Evolutionary conservation across 2,329 filamentous ascomycete genomes (phyloP).

Genomic region (Cercospora janseana): DNA sequence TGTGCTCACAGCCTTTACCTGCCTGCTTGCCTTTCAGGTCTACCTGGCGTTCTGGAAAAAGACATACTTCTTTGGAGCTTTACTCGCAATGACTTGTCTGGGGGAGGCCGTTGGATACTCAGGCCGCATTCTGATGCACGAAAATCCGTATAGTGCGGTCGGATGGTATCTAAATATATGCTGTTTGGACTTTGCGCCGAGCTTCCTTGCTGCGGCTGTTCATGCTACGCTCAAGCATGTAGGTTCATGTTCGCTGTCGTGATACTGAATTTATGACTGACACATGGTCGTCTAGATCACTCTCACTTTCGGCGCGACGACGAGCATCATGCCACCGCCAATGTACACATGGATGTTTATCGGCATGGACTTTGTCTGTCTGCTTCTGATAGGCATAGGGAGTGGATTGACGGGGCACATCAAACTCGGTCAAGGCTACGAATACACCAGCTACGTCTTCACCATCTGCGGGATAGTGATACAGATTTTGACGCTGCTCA

Average conservation of each 20-base stretch:
- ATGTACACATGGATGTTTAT: conserved; percentile 17
- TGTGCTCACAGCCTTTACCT: conserved; percentile 2
- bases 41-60: conserved; percentile 11
- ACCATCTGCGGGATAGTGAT: not conserved
- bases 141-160: conserved; percentile 6
- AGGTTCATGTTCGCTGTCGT: not conserved
- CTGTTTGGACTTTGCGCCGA: conserved; percentile 11
- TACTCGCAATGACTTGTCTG: conserved; percentile 9
- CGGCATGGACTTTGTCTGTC: conserved; percentile 10
- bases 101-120: conserved; percentile 6
- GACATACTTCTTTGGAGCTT: conserved; percentile 5
- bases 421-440: not conserved
- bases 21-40: conserved; percentile 2
- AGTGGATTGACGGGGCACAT: not conserved
- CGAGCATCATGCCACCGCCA: conserved; percentile 8
- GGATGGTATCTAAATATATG: conserved; percentile 1
- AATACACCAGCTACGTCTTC: conserved; percentile 1
- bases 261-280: not conserved
- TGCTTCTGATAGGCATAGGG: not conserved
- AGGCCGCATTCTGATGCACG: conserved; percentile 4
- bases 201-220: conserved; percentile 10
- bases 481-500: conserved; percentile 7
- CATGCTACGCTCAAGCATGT: conserved; percentile 12
- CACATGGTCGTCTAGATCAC: not conserved
- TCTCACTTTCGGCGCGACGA: conserved; percentile 12